Evolutionary conservation across 2,329 filamentous ascomycete genomes (phyloP).

Genomic region (Fusarium foetens): DNA sequence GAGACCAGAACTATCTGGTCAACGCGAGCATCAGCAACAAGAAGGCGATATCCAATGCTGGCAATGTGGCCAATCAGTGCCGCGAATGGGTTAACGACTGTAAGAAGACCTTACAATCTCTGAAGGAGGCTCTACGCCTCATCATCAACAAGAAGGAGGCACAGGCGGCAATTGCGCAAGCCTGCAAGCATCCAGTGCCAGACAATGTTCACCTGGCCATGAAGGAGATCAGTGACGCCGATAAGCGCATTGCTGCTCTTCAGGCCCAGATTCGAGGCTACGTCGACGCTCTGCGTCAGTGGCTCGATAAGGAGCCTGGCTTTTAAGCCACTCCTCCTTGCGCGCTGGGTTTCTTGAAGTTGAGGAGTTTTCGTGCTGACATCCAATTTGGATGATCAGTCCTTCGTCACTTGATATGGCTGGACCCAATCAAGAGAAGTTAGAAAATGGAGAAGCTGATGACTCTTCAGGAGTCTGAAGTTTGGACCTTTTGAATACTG

Average conservation of each 20-base stretch:
- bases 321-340: not conserved
- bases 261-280: not conserved
- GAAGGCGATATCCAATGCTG: no score
- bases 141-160: not conserved
- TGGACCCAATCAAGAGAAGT: not conserved
- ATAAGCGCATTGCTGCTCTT: not conserved
- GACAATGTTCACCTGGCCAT: fast-evolving
- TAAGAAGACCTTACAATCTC: not conserved
- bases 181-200: not conserved
- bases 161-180: not conserved
- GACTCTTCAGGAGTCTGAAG: not conserved
- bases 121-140: not conserved
- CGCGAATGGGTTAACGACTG: not conserved
- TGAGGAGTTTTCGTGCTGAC: not conserved
- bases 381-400: not conserved
- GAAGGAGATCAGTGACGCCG: not conserved
- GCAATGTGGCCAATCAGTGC: not conserved
- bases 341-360: not conserved
- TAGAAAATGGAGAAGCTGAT: not conserved
- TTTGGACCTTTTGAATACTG: not conserved
- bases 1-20: not conserved
- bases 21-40: not conserved
- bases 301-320: not conserved
- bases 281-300: not conserved
- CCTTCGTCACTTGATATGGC: not conserved